Percentiles rank a stretch among this genome's conserved stretches.
These are phyloP conservation scores for Solanum ossicruentum DNA, from an alignment of 257 asterid species.

Conservation along the genomic window DNA sequence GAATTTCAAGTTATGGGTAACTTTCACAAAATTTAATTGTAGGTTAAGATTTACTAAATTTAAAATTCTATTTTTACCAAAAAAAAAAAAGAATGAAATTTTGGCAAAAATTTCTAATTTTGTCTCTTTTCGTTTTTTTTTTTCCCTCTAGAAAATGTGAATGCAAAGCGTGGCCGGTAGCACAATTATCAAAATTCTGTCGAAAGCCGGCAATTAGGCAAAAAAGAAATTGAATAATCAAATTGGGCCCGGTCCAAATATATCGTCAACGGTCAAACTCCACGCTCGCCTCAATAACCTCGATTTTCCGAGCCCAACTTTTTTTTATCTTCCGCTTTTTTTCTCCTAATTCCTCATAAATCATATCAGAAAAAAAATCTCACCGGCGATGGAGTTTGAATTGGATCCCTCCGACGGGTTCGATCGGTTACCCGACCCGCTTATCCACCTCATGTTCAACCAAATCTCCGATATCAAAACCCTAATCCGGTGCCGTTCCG, in stretches of 20 bases:
- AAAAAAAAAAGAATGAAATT: no score
- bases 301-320: not conserved
- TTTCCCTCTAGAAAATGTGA: not conserved
- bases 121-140: not conserved
- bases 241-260: not conserved
- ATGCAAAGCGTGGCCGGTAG: not conserved
- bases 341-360: not conserved
- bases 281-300: not conserved
- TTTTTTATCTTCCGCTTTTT: no score
- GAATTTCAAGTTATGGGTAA: no score
- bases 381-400: conserved; percentile 1
- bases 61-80: no score
- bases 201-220: not conserved
- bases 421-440: conserved; percentile 53
- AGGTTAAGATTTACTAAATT: no score
- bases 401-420: conserved; percentile 21
- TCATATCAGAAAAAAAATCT: not conserved
- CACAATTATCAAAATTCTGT: not conserved
- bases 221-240: not conserved
- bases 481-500: conserved; percentile 44
- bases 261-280: conserved; percentile 15
- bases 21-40: no score
- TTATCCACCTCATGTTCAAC: conserved; percentile 44
- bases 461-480: conserved; percentile 42
- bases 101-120: no score